Evolutionary conservation across 495 filamentous ascomycete species (phyloP).

Genomic region (Aspergillus funiculosus): DNA sequence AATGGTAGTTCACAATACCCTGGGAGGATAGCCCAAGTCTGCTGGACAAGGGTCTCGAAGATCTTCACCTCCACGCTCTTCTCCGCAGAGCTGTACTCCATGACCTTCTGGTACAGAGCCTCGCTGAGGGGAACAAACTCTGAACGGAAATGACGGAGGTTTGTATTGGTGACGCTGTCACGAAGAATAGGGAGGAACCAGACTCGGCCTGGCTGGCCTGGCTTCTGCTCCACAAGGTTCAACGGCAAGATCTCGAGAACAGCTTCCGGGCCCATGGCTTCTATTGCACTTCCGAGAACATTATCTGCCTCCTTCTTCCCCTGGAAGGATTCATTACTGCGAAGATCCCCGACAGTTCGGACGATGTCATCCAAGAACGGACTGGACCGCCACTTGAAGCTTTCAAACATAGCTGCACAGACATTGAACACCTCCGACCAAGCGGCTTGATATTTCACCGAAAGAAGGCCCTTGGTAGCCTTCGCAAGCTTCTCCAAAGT

Average conservation of each 20-base stretch:
- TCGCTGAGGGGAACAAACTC: slow-evolving; percentile 88
- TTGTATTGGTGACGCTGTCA: slow-evolving; percentile 77
- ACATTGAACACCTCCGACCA: slow-evolving; percentile 96
- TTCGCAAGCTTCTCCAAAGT: slow-evolving; percentile 68
- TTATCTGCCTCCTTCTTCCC: slow-evolving; percentile 93
- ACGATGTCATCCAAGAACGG: slow-evolving; percentile 70
- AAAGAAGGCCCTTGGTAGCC: slow-evolving; percentile 63
- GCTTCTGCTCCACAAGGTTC: slow-evolving; percentile 70
- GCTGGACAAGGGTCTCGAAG: slow-evolving; percentile 90
- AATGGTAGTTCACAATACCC: slow-evolving; percentile 90
- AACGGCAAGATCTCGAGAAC: slow-evolving; percentile 77
- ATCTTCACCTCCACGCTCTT: slow-evolving; percentile 95
- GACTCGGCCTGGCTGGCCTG: slow-evolving; percentile 74
- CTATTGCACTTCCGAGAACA: slow-evolving; percentile 78
- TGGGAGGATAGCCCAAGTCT: slow-evolving; percentile 91
- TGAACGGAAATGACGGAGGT: slow-evolving; percentile 73
- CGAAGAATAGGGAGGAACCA: slow-evolving; percentile 91
- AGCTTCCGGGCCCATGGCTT: slow-evolving; percentile 78
- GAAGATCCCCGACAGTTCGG: slow-evolving; percentile 76
- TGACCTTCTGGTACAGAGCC: slow-evolving; percentile 77
- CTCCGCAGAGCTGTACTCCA: slow-evolving; percentile 68
- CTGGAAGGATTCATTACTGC: slow-evolving; percentile 80
- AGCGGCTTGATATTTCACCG: slow-evolving; percentile 83
- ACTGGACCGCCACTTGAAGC: slow-evolving; percentile 74
- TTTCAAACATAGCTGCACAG: slow-evolving; percentile 77